Base-by-base conservation (phyloP, 129 eudicot genomes). In the Artemisia argyi region DNA sequence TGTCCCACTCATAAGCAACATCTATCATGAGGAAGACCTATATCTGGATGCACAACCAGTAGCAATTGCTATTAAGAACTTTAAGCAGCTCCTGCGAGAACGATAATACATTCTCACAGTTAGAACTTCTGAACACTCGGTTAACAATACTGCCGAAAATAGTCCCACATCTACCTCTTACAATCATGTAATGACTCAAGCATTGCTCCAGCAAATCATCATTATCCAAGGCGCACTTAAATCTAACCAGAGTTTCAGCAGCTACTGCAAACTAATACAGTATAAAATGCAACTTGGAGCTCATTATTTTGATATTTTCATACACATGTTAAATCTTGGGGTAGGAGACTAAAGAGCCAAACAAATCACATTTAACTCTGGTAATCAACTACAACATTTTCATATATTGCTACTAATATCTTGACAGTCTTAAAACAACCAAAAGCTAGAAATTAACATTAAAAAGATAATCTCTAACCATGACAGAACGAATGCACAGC, bases 341-440 rank as follows among this genome's bases (percentile, higher is more conserved):
- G 46, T 5, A 7, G 8, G 46, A 39, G 62, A 11, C 28, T 73
- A 11, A n/a, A 12, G 39, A 61, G 18, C 32, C 17, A 73, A 28
- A 61, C 20, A 44, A 32, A 61, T 72, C 17, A 61, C 61, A 18
- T 50, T 49, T 62, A 73, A 73, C 64, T 62, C 60, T 17, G 39
- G 18, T 39, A 16, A 73, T 73, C 39, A 73, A 51, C 78, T 30
- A 71, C 26, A 52, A 63, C 39, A 39, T 54, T 16, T 74, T 39
- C 8, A 39, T 39, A 39, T 39, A 39, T 39, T 10, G 8, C 46
- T 39, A 39, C 8, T 39, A 56, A 0, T 56, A 9, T 61, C 22
- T 75, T 22, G 28, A 39, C 8, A 39, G 42, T 10, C 9, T 39
- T 39, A 6, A 39, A 39, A 39, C 46, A 39, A 39, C 46, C 10